Conservation (phyloP, 306 rosid genomes). For the Gillenia trifoliata region DNA sequence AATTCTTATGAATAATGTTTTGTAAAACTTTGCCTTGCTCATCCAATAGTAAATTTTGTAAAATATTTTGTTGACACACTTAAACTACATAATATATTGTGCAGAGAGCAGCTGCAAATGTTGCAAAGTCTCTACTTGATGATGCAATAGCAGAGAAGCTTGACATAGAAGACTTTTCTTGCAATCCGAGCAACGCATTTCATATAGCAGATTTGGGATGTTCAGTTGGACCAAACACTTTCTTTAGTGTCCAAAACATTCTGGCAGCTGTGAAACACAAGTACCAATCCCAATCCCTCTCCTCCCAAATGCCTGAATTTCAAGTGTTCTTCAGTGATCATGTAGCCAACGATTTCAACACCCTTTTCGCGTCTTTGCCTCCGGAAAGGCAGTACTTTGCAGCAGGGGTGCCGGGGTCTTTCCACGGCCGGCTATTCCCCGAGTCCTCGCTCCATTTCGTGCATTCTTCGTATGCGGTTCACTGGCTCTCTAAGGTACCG, state of each 20-base stretch:
- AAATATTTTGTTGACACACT: neutral
- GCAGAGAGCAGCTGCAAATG: neutral
- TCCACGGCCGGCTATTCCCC: constrained; percentile 10
- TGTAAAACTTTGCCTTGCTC: neutral
- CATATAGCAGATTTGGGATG: constrained; percentile 24
- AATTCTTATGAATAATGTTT: too few relatives aligned
- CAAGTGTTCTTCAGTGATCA: constrained; percentile 21
- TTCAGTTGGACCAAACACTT: constrained; percentile 22
- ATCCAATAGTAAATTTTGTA: neutral
- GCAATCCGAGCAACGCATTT: neutral
- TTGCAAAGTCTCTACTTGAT: neutral
- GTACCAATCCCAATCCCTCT: neutral
- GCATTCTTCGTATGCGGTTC: neutral
- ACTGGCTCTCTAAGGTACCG: constrained; percentile 3
- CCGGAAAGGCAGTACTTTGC: neutral
- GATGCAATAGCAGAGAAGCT: constrained; percentile 9
- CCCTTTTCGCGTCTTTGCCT: constrained; percentile 7
- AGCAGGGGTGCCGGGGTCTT: constrained; percentile 5
- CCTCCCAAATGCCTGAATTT: constrained; percentile 11
- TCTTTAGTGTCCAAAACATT: neutral
- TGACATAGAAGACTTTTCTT: neutral
- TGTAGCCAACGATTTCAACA: constrained; percentile 14
- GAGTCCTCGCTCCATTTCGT: constrained; percentile 4
- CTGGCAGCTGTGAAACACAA: constrained; percentile 4
- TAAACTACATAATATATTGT: neutral